phyloP scores from a whole-genome alignment of 176 grass and related monocot species.

The Oryza meyeriana region DNA sequence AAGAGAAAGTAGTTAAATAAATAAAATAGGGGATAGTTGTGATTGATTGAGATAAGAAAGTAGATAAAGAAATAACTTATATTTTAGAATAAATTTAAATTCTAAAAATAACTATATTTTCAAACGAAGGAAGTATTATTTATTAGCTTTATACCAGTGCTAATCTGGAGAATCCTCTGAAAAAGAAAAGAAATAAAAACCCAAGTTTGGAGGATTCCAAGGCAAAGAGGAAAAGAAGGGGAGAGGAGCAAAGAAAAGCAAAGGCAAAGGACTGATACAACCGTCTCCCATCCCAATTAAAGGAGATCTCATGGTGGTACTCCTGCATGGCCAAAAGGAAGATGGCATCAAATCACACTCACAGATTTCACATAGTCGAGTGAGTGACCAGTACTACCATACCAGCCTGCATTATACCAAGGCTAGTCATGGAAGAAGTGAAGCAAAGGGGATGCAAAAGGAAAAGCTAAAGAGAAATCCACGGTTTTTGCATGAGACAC shows the following conservation, averaged over 20 bases:
- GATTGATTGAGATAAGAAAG: no score
- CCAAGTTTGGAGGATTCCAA: constrained; percentile 27
- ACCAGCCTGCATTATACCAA: background rate
- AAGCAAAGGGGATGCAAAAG: background rate
- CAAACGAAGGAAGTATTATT: no score
- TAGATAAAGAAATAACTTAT: no score
- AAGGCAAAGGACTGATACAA: constrained; percentile 21
- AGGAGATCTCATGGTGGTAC: constrained; percentile 14
- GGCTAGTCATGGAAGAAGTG: background rate
- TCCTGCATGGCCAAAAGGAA: background rate
- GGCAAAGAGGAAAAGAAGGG: background rate
- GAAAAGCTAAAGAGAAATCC: background rate
- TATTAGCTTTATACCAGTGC: background rate
- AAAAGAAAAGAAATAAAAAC: background rate
- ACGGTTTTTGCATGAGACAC: background rate
- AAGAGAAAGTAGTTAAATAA: no score
- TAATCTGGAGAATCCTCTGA: background rate
- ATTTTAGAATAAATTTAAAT: no score
- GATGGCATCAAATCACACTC: background rate
- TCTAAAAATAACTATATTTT: no score
- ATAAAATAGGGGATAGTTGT: no score
- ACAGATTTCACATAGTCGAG: background rate
- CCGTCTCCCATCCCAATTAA: constrained; percentile 27
- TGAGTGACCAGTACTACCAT: background rate
- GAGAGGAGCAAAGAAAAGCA: background rate